Conservation (phyloP, 2,329 filamentous ascomycete species). For the Drechslerella dactyloides region DNA sequence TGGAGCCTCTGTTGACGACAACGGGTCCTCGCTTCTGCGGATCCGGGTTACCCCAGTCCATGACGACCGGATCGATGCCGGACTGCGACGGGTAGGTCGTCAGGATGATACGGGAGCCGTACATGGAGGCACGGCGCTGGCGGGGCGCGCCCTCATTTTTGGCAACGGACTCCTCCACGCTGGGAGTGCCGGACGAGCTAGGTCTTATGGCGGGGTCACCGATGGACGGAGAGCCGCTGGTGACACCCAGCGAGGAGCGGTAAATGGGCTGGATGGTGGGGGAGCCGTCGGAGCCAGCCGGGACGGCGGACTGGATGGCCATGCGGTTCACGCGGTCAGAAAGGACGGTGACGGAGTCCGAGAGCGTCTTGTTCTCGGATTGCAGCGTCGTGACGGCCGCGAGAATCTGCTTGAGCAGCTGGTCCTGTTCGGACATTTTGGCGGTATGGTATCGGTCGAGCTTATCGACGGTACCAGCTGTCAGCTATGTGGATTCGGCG, state of each 20-base stretch:
- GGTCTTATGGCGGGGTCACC: constrained; percentile 45
- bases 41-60: constrained; percentile 85
- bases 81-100: constrained; percentile 92
- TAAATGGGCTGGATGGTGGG: constrained; percentile 35
- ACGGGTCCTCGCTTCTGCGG: constrained; percentile 80
- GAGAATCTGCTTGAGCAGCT: constrained; percentile 64
- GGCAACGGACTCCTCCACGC: constrained; percentile 56
- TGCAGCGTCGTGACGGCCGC: constrained; percentile 65
- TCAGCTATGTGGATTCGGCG: too few relatives aligned
- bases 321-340: constrained; percentile 68
- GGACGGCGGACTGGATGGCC: constrained; percentile 63
- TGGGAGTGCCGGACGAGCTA: constrained; percentile 50
- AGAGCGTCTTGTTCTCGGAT: constrained; percentile 64
- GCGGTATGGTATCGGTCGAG: background rate
- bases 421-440: constrained; percentile 37
- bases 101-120: constrained; percentile 69
- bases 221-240: constrained; percentile 14
- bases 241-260: constrained; percentile 32
- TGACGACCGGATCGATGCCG: constrained; percentile 85
- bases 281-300: constrained; percentile 13
- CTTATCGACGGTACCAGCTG: constrained; percentile 11
- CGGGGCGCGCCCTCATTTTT: constrained; percentile 22
- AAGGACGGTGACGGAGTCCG: constrained; percentile 67
- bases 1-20: constrained; percentile 77
- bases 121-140: constrained; percentile 59